Percentiles rank a stretch among this genome's conserved stretches.
Evolutionary conservation across 2,329 filamentous ascomycete genomes (phyloP).

Genomic region (Trichoderma sp.): DNA sequence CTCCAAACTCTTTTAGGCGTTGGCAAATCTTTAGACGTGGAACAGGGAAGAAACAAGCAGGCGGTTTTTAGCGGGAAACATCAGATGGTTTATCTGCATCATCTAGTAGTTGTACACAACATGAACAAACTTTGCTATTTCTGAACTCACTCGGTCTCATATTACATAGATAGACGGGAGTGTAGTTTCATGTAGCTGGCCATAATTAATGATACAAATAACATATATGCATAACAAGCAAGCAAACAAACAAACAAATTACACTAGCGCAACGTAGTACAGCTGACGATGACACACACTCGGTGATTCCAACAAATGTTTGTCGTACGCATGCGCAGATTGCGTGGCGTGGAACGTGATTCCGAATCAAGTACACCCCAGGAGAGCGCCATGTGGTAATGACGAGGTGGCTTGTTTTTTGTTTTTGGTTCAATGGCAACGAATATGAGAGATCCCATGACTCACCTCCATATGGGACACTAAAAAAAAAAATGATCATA

Average conservation of each 20-base stretch:
- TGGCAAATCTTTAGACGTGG: constrained; percentile 24
- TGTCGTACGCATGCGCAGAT: background rate
- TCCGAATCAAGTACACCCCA: background rate
- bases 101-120: constrained; percentile 5
- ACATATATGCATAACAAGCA: constrained; percentile 1
- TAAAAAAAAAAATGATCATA: background rate
- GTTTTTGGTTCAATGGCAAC: background rate
- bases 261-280: background rate
- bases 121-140: background rate
- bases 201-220: constrained; percentile 20
- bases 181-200: constrained; percentile 4
- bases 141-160: background rate
- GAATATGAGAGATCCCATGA: background rate
- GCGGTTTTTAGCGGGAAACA: constrained; percentile 21
- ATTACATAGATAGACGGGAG: constrained; percentile 12
- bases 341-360: background rate
- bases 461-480: background rate
- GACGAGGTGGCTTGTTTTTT: background rate
- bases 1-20: constrained; percentile 9
- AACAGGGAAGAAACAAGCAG: constrained; percentile 19
- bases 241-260: background rate
- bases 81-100: constrained; percentile 23
- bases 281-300: background rate
- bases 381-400: background rate
- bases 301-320: background rate